These are phyloP conservation scores for Manihot esculenta DNA, from an alignment of 441 rosid genomes.

Conservation along the genomic window DNA sequence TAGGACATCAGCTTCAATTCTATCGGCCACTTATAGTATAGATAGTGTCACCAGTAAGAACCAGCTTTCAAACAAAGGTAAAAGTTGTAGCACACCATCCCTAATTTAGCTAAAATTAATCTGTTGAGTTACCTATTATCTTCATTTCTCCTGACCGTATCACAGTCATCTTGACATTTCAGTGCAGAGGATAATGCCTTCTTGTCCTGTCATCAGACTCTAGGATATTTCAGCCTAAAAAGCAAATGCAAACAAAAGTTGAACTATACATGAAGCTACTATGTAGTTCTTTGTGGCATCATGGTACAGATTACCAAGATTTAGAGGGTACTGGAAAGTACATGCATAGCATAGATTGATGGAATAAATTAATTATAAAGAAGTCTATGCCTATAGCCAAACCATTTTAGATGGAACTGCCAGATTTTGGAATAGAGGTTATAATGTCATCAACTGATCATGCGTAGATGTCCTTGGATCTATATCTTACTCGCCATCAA, in stretches of 20 bases:
- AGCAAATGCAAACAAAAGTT: constrained; percentile 15
- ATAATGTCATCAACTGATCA: neutral
- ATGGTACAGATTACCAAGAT: neutral
- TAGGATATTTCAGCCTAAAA: constrained; percentile 16
- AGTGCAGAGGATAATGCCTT: constrained; percentile 43
- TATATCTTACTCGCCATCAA: neutral
- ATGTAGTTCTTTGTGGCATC: constrained; percentile 3
- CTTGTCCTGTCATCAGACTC: constrained; percentile 49
- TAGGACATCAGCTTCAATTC: constrained; percentile 32
- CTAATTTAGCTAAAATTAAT: too few relatives aligned
- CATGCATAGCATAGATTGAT: neutral
- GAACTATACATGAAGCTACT: neutral
- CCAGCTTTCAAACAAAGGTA: constrained; percentile 13
- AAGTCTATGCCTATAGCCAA: neutral
- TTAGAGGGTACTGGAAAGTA: neutral
- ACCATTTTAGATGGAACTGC: neutral
- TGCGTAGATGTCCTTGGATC: neutral
- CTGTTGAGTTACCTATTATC: constrained; percentile 22
- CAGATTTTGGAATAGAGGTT: neutral
- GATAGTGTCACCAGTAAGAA: constrained; percentile 15
- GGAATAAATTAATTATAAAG: neutral
- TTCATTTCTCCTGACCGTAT: constrained; percentile 25
- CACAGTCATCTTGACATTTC: constrained; percentile 38
- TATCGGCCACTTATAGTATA: constrained; percentile 25
- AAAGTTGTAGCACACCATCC: neutral